Evolutionary conservation across 345 rosid genomes (phyloP).

Genomic region (Arabidopsis arenosa): DNA sequence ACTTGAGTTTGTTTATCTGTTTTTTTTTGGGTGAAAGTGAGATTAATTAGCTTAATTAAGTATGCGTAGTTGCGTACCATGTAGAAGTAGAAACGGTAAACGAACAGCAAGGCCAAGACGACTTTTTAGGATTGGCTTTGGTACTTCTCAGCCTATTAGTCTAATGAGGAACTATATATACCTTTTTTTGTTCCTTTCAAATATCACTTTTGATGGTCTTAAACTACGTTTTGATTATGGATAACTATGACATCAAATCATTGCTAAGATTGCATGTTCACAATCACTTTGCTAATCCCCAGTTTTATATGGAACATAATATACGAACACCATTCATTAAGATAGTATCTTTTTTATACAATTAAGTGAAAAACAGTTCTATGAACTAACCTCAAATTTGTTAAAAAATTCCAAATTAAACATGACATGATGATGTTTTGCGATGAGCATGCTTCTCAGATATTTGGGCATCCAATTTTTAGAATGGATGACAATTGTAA

Average conservation of each 20-base stretch:
- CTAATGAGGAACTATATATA: background rate
- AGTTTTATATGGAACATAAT: no score
- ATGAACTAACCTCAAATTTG: background rate
- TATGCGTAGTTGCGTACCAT: background rate
- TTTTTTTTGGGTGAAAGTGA: background rate
- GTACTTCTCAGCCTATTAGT: background rate
- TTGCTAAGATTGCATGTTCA: background rate
- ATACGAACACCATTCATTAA: background rate
- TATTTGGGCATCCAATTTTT: background rate
- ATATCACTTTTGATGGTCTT: background rate
- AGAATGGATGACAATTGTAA: background rate
- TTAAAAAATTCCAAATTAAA: background rate
- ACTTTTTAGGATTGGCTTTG: conserved; percentile 9
- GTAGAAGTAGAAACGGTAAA: background rate
- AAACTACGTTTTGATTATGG: no score
- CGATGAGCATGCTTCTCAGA: background rate
- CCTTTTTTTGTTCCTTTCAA: no score
- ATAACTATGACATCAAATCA: background rate
- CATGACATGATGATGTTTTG: background rate
- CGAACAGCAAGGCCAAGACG: conserved; percentile 2
- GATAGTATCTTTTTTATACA: no score
- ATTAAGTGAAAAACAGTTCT: background rate
- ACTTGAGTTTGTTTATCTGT: background rate
- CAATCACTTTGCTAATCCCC: background rate
- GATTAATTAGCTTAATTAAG: background rate